A percentile compares a stretch with the other conserved stretches of the same genome.
Conservation (phyloP, 176 grass and related monocot genomes). For the Eragrostis curvula region DNA sequence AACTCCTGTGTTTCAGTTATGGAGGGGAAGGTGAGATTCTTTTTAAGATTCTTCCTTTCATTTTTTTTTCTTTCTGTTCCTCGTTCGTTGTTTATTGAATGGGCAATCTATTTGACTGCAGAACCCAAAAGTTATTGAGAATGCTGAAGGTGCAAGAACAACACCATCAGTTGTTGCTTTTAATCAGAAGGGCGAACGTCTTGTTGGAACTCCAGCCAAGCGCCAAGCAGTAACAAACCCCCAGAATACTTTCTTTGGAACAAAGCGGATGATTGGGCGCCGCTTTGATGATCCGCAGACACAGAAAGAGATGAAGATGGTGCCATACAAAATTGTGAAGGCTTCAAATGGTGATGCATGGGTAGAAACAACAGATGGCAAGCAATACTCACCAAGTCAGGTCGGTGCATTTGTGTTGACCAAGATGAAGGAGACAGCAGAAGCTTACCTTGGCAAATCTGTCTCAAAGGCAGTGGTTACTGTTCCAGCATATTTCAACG, state of each 20-base stretch:
- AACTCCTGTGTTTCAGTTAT: conserved; percentile 37
- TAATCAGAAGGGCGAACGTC: conserved; percentile 29
- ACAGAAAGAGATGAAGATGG: conserved; percentile 38
- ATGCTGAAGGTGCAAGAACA: conserved; percentile 36
- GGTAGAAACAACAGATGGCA: conserved; percentile 31
- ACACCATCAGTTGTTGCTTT: conserved; percentile 37
- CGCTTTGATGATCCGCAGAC: conserved; percentile 39
- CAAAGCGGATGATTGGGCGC: conserved; percentile 28
- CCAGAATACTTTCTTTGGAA: conserved; percentile 46
- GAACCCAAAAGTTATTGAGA: conserved; percentile 72
- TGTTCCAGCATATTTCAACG: conserved; percentile 39
- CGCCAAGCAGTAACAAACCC: conserved; percentile 35
- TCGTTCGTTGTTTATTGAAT: background rate
- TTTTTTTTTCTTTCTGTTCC: background rate
- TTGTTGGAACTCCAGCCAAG: conserved; percentile 32
- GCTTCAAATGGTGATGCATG: conserved; percentile 34
- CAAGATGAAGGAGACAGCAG: conserved; percentile 46
- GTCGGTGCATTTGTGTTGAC: conserved; percentile 35
- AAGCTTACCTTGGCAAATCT: conserved; percentile 40
- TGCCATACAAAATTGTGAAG: conserved; percentile 33
- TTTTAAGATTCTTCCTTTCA: background rate
- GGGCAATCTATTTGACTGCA: conserved; percentile 11
- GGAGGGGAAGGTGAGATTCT: conserved; percentile 27
- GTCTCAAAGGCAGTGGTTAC: conserved; percentile 19
- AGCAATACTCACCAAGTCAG: conserved; percentile 35